phyloP scores from a whole-genome alignment of 2,329 filamentous ascomycete species.

The Beauveria pseudobassiana region DNA sequence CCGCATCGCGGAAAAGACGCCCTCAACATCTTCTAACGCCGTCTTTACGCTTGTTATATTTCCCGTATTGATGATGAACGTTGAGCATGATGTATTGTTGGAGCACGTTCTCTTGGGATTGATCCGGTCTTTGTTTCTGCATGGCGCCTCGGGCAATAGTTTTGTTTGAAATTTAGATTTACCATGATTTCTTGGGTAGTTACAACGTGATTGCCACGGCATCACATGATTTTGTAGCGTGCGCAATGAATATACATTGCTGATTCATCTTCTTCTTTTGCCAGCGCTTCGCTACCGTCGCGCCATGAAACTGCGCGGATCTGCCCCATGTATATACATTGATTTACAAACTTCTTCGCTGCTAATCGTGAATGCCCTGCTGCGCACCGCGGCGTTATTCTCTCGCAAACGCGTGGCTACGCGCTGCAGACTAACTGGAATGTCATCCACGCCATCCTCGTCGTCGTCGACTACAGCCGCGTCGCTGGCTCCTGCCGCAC shows the following conservation, averaged over 20 bases:
- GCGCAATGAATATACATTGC: neutral
- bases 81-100: neutral
- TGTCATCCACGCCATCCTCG: constrained; percentile 26
- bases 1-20: constrained; percentile 54
- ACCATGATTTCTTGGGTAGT: neutral
- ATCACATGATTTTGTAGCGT: neutral
- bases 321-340: too few relatives aligned
- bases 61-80: neutral
- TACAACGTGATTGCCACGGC: neutral
- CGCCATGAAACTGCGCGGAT: too few relatives aligned
- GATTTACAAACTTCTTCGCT: neutral
- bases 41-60: neutral
- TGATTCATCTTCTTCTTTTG: neutral
- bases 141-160: neutral
- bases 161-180: neutral
- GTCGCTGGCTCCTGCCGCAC: constrained; percentile 12
- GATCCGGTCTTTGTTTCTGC: neutral
- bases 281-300: neutral
- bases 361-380: constrained; percentile 20
- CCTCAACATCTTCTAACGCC: constrained; percentile 53
- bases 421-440: constrained; percentile 40
- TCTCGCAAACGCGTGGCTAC: constrained; percentile 34
- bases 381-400: constrained; percentile 23
- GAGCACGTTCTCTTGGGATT: neutral
- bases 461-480: constrained; percentile 19